A percentile compares a stretch with the other conserved stretches of the same genome.
phyloP scores from a whole-genome alignment of 768 basidiomycete genomes.

The Suillus plorans region DNA sequence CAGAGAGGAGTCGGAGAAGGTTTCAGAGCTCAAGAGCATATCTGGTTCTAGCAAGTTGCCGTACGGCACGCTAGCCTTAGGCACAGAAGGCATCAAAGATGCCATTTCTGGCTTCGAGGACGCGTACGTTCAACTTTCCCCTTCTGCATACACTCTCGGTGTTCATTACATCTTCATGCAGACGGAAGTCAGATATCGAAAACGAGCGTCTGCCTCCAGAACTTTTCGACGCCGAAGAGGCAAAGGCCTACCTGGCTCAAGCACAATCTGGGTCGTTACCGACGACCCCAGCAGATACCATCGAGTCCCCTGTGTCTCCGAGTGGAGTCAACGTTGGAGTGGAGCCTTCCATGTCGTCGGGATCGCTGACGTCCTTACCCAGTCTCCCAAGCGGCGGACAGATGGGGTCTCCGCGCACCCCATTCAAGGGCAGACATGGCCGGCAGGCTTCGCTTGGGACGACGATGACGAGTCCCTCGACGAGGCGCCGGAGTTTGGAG shows the following conservation, averaged over 20 bases:
- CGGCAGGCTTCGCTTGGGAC: slow-evolving; percentile 74
- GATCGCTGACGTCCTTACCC: slow-evolving; percentile 24
- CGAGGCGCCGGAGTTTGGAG: slow-evolving; percentile 86
- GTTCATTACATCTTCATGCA: slow-evolving; percentile 28
- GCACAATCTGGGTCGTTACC: slow-evolving; percentile 43
- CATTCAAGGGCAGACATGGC: slow-evolving; percentile 64
- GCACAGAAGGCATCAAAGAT: slow-evolving; percentile 93
- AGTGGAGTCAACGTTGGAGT: slow-evolving; percentile 46
- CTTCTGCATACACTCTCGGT: not conserved
- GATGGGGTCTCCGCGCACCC: slow-evolving; percentile 27
- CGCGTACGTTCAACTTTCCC: slow-evolving; percentile 62
- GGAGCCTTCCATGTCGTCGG: slow-evolving; percentile 24
- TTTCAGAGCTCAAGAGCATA: slow-evolving; percentile 94
- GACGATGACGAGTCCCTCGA: slow-evolving; percentile 90
- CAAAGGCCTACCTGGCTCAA: slow-evolving; percentile 55
- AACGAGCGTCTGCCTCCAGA: slow-evolving; percentile 98
- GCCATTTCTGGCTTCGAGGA: slow-evolving; percentile 93
- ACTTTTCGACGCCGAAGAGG: slow-evolving; percentile 78
- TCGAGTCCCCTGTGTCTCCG: slow-evolving; percentile 44
- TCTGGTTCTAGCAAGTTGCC: slow-evolving; percentile 77
- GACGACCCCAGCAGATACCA: slow-evolving; percentile 45
- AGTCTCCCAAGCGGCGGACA: slow-evolving; percentile 23
- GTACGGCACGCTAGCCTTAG: slow-evolving; percentile 80
- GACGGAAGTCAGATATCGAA: slow-evolving; percentile 97
- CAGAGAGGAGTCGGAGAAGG: slow-evolving; percentile 97